Evolutionary conservation across 495 filamentous ascomycete genomes (phyloP).

Genomic region (Neurospora sp.): DNA sequence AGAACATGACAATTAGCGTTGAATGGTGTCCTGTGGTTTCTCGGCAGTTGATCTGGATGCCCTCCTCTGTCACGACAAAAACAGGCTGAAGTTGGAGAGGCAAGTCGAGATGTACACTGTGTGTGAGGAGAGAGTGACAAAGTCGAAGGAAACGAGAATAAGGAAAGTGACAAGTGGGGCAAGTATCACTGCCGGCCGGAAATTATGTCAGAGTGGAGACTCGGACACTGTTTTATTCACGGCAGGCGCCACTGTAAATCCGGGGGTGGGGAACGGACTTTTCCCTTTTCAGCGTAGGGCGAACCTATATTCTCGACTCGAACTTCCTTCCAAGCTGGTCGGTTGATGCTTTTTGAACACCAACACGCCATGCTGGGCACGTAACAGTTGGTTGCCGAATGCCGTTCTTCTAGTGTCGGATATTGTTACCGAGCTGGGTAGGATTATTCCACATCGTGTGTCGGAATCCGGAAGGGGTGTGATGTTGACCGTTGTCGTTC

Average conservation of each 20-base stretch:
- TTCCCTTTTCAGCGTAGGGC: neutral
- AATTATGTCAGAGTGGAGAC: neutral
- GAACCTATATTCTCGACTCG: neutral
- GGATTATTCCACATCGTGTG: neutral
- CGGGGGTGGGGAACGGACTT: neutral
- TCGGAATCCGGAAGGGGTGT: neutral
- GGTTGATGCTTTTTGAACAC: neutral
- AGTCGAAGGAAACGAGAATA: neutral
- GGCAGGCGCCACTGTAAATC: neutral
- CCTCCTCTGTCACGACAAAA: neutral
- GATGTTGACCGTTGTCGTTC: neutral
- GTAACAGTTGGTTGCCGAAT: too few species aligned
- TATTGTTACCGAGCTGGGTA: neutral
- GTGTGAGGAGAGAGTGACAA: neutral
- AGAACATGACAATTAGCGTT: neutral
- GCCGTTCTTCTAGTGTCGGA: neutral
- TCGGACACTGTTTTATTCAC: neutral
- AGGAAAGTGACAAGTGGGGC: neutral
- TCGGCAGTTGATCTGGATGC: constrained; percentile 4
- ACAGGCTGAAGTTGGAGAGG: neutral
- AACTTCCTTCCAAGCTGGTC: neutral
- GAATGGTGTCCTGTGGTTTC: neutral
- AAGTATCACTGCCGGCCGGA: neutral
- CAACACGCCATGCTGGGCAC: neutral
- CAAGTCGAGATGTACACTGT: neutral